Base-by-base conservation (phyloP, 176 grass and related monocot species). In the Carex cristatella region DNA sequence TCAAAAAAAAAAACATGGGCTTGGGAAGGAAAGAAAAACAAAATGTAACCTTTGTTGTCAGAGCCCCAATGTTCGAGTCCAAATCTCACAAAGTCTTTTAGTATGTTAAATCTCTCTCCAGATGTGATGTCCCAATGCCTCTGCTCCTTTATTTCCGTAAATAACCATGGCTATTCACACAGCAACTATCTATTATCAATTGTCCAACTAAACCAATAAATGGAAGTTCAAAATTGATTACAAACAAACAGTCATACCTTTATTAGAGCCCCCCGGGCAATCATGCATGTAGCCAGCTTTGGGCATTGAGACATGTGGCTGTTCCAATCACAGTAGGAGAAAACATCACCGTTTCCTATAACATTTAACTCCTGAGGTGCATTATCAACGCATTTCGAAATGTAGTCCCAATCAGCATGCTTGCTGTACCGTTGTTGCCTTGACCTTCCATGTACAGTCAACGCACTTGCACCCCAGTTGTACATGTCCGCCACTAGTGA, bases 61-160 rank as follows among this genome's bases (percentile, higher is more conserved):
- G 88, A 98, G 23, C 95, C 95, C 93, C 95, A 98, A 66, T 98
- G 95, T 80, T 98, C 89, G 11, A 98, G 83, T 66, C 93, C 93
- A 78, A 94, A 94, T 48, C 37, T 83, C 49, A 86, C 89, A 79
- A 88, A 98, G 79, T 98, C 95, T 93, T 91, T 98, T 32, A 98
- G 86, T 82, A 98, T 94, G 88, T 86, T 87, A 51, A 94, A 85
- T 81, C 95, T 88, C 88, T 94, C 95, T 0, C 74, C 89, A 73
- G 95, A 98, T 12, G 86, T 94, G 73, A 98, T 94, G 14, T 98
- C 95, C 92, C 95, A 98, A 83, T 98, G 88, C 70, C 71, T 93
- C 84, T 98, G 89, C 92, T 98, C 95, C 88, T 98, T 98, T 83
- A 98, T 92, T 87, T 98, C 95, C 44, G 95, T 98, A 90, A 98